Conservation (phyloP, 805 yeast genomes). For the Saccharomycopsis fibuligera region DNA sequence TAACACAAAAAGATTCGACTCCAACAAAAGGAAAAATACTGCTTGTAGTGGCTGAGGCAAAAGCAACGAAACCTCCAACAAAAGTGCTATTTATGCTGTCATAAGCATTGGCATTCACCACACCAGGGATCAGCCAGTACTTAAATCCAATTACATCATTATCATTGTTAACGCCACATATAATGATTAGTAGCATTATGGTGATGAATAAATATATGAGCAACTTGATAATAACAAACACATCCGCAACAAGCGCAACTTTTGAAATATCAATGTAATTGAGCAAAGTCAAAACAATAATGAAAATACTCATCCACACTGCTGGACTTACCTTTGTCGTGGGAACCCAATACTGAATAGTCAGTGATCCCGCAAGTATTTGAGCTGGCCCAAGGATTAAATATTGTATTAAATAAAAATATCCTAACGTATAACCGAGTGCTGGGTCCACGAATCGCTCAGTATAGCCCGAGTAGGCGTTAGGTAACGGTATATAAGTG, state of each 20-base stretch:
- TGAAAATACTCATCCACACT: conserved; percentile 47
- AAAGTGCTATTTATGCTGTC: conserved; percentile 22
- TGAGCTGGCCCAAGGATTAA: conserved; percentile 45
- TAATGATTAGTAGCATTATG: conserved; percentile 32
- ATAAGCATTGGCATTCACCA: conserved; percentile 32
- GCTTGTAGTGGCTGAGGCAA: conserved; percentile 46
- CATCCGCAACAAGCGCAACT: conserved; percentile 32
- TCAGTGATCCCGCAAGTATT: conserved; percentile 47
- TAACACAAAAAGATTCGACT: conserved; percentile 44
- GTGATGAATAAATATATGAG: conserved; percentile 34
- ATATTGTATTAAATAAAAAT: conserved; percentile 52
- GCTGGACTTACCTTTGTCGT: conserved; percentile 37
- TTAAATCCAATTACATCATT: conserved; percentile 30
- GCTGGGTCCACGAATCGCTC: conserved; percentile 54
- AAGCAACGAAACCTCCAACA: conserved; percentile 42
- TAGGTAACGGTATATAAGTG: conserved; percentile 60
- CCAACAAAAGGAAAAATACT: conserved; percentile 47
- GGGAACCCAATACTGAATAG: conserved; percentile 45
- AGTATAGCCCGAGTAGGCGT: conserved; percentile 58
- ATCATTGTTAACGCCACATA: conserved; percentile 38
- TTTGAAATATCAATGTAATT: conserved; percentile 52
- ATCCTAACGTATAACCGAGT: conserved; percentile 58
- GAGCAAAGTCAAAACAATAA: conserved; percentile 38
- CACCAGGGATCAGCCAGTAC: conserved; percentile 41
- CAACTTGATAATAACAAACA: conserved; percentile 34